These are phyloP conservation scores for Fistulinella prunicolor DNA, from an alignment of 768 basidiomycete genomes.

Conservation along the genomic window DNA sequence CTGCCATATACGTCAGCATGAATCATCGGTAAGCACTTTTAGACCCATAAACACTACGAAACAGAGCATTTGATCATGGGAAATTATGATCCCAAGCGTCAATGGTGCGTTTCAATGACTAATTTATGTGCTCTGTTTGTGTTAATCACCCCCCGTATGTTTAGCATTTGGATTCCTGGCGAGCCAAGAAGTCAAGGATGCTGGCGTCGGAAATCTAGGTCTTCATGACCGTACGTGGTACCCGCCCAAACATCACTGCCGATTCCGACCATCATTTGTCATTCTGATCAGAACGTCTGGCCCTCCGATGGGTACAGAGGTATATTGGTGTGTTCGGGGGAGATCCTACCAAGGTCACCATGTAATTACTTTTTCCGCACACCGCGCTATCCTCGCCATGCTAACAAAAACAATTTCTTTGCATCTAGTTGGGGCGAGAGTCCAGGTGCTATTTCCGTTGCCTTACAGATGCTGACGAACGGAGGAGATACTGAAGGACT, in stretches of 20 bases:
- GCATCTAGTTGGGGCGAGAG: constrained; percentile 32
- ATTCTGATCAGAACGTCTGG: constrained; percentile 29
- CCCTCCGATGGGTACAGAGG: constrained; percentile 53
- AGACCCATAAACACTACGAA: not conserved
- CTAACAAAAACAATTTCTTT: not conserved
- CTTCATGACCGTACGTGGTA: constrained; percentile 17
- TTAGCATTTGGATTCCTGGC: constrained; percentile 40
- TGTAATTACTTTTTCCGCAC: not conserved
- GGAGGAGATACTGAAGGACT: constrained; percentile 21
- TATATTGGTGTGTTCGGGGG: constrained; percentile 61
- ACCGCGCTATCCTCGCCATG: not conserved
- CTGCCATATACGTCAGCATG: constrained; percentile 38
- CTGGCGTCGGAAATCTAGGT: constrained; percentile 47
- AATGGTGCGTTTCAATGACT: constrained; percentile 3
- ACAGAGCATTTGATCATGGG: not conserved
- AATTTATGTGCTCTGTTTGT: not conserved
- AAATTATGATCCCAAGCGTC: not conserved
- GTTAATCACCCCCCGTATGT: not conserved
- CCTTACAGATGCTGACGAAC: constrained; percentile 27
- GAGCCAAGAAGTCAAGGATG: constrained; percentile 37
- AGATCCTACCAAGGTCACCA: constrained; percentile 40
- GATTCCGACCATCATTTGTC: too few species aligned
- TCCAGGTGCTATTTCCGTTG: constrained; percentile 36
- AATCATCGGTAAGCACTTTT: constrained; percentile 37
- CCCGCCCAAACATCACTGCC: too few species aligned